Evolutionary conservation across 306 rosid genomes (phyloP), one percentile per base, ranked within the genome.

Genomic region (Prunus padus): DNA sequence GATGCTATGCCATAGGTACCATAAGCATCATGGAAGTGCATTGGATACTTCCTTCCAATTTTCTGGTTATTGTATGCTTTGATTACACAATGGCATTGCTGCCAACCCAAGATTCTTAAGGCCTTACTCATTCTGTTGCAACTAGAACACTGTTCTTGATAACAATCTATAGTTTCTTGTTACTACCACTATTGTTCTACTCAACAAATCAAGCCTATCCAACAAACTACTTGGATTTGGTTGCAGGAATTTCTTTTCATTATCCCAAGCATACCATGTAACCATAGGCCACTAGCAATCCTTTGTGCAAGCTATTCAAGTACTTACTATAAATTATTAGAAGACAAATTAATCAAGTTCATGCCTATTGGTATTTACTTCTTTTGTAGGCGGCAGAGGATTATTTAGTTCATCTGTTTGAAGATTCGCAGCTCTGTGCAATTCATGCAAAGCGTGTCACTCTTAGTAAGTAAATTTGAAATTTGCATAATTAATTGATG

Each of bases 391-490:
- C 97, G 71, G 89, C 99, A 22, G 99, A 95, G 78, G 92, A 88
- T 40, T 77, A 67, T 83, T 73, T 95, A 55, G 87, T 92, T 76
- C 83, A 77, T 62, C 65, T 95, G 75, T 95, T 95, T 88, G 90
- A 92, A 84, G 91, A 83, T 73, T 85, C 92, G n/a, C 74, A 89
- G 93, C 91, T 92, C 28, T 92, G 99, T 78, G 88, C 99, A 37
- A 86, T 95, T 84, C 99, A 92, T 79, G 99, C 97, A 23, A 90
- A 65, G 79, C 97, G 97, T 66, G 89, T 95, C 45, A 92, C 97
- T 65, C 93, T 92, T 52, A 95, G 99, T 95, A 90, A 92, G 99
- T 85, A 64, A 67, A 60, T 19, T 78, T 33, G 20, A 40, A 31
- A 56, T 76, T 75, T 73, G 59, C 23, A 72, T 6, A 8, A 67